Base-by-base conservation (phyloP, 495 filamentous ascomycete species). In the Penicillium maclennaniae region DNA sequence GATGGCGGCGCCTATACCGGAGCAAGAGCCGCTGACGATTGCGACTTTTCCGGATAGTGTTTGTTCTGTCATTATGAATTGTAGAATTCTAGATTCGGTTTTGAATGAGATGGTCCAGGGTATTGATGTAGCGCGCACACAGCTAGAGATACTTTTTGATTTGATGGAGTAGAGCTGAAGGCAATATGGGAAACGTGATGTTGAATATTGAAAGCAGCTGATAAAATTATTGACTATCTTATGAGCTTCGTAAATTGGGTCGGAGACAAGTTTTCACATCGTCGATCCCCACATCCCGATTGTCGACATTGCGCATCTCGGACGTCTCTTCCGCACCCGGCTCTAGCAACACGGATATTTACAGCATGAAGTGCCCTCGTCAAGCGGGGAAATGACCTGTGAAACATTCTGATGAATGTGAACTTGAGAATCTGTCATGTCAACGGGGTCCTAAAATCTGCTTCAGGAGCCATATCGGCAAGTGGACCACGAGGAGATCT, bases 1-100 rank as follows among this genome's bases (percentile, higher is more conserved):
- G 20, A 74, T 71, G 10, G 57, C 71, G 1, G 58, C 58, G n/a
- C 71, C 72, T 25, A 74, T 74, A 15, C 72, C 72, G 1, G 67
- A 66, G 9, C 59, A 61, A 23, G 69, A 65, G 31, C 69, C 72
- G 20, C 62, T 74, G 28, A 75, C 56, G 6, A 75, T 58, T 51
- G 72, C 72, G 14, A 69, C 63, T 46, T 71, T 72, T 17, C 77
- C 79, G 17, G 58, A 59, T 8, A 85, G 62, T 27, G 58, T 57
- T 49, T 59, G 59, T 7, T 49, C 34, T 15, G 48, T 16, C 62
- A 65, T 60, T 12, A 14, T 53, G 34, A 25, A 3, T 26, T 28
- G 44, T 16, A 15, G 40, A 25, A 20, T 50, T 36, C 21, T 8
- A 4, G 19, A 26, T 14, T 16, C 36, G 46, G n/a, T 14, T 27